Percentiles rank a stretch among this genome's conserved stretches.
Evolutionary conservation across 768 basidiomycete genomes (phyloP).

Genomic region (Tremella mesenterica): DNA sequence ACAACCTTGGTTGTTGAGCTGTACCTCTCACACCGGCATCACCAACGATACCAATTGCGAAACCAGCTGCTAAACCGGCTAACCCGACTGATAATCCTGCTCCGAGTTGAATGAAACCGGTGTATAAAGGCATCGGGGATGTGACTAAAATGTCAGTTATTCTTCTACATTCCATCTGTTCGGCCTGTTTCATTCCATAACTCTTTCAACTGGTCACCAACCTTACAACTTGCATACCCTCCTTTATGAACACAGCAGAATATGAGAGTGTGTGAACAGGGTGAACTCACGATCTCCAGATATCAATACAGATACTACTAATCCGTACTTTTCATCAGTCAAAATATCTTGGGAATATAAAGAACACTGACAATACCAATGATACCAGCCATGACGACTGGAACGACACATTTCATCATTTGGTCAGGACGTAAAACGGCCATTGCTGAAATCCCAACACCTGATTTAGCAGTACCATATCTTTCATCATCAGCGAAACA

Average conservation of each 20-base stretch:
- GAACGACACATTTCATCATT: constrained; percentile 96
- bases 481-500: constrained; percentile 51
- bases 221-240: too few relatives aligned
- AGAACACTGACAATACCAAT: constrained; percentile 69
- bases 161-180: neutral
- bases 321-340: constrained; percentile 59
- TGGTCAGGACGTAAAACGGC: constrained; percentile 87
- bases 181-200: too few relatives aligned
- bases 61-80: constrained; percentile 52
- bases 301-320: constrained; percentile 98
- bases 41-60: constrained; percentile 81
- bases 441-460: constrained; percentile 69
- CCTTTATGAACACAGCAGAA: too few relatives aligned
- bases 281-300: constrained; percentile 64
- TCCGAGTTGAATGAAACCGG: constrained; percentile 53
- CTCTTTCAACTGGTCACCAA: too few relatives aligned
- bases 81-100: constrained; percentile 96
- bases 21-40: constrained; percentile 97
- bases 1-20: constrained; percentile 88
- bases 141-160: constrained; percentile 49
- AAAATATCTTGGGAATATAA: neutral
- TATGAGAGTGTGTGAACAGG: too few relatives aligned
- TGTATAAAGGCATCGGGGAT: constrained; percentile 75
- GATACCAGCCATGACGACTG: constrained; percentile 99
- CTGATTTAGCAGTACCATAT: constrained; percentile 99